phyloP scores from a whole-genome alignment of 441 rosid species.

The Macaranga tanarius region DNA sequence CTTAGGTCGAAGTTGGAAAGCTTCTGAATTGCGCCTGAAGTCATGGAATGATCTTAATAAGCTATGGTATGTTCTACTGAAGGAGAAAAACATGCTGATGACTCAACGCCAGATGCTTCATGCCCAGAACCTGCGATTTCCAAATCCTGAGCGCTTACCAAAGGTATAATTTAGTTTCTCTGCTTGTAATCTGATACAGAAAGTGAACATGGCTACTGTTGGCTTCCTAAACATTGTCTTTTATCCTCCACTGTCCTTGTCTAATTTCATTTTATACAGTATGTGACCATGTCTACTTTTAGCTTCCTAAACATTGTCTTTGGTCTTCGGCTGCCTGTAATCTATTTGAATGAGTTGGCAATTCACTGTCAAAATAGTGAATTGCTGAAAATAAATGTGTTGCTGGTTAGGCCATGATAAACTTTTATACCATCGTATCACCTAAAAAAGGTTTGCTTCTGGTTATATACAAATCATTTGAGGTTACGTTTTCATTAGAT shows the following conservation, averaged over 20 bases:
- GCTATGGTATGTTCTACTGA: constrained; percentile 87
- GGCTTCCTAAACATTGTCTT: constrained; percentile 7
- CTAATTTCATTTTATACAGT: neutral
- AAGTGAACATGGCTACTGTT: constrained; percentile 3
- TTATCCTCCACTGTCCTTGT: neutral
- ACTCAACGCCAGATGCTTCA: constrained; percentile 91
- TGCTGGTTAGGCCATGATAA: neutral
- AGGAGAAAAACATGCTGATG: constrained; percentile 98
- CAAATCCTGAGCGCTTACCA: constrained; percentile 86
- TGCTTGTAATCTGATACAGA: neutral
- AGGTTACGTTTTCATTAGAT: neutral
- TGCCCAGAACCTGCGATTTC: constrained; percentile 63
- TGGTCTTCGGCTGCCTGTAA: neutral
- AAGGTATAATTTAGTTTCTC: constrained; percentile 44
- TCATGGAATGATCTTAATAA: constrained; percentile 93
- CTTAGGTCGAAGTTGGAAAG: constrained; percentile 99
- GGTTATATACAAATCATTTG: neutral
- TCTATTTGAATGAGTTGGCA: neutral
- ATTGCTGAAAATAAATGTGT: neutral
- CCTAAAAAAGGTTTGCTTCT: neutral
- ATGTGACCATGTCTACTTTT: neutral
- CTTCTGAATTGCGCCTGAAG: constrained; percentile 85
- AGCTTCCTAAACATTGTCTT: neutral
- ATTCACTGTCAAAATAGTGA: neutral
- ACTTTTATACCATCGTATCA: neutral